These are phyloP conservation scores for Colletotrichum limetticola DNA, from an alignment of 2,329 filamentous ascomycete species.

Conservation along the genomic window DNA sequence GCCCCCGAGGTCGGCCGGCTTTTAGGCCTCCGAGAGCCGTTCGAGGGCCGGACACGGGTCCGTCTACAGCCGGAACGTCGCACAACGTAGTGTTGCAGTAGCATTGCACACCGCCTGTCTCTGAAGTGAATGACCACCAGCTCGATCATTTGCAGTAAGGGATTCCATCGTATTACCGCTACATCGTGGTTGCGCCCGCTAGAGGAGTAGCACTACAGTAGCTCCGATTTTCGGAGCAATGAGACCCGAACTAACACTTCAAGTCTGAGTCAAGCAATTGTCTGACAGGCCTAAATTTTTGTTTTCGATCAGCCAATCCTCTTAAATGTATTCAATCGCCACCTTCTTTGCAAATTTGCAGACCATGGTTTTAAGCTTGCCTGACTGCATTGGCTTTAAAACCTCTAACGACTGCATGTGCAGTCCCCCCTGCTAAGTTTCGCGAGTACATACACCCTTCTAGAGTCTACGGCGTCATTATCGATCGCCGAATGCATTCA, in stretches of 20 bases:
- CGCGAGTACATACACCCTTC: too few relatives aligned
- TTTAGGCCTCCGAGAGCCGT: conserved; percentile 1
- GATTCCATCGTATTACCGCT: not conserved
- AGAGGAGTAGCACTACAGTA: not conserved
- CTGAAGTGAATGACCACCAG: not conserved
- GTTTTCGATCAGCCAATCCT: not conserved
- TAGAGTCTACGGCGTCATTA: not conserved
- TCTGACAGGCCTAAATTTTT: not conserved
- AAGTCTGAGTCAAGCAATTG: not conserved
- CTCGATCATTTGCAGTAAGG: not conserved
- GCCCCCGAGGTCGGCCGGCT: conserved; percentile 25
- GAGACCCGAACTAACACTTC: not conserved
- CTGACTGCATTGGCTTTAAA: too few relatives aligned
- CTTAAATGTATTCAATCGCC: not conserved
- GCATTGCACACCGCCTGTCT: too few relatives aligned
- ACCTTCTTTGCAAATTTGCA: too few relatives aligned
- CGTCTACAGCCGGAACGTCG: conserved; percentile 2
- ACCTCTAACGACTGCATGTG: too few relatives aligned
- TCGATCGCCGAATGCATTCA: not conserved
- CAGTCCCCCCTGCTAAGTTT: too few relatives aligned
- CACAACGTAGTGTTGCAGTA: too few relatives aligned
- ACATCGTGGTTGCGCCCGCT: not conserved
- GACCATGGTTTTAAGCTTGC: too few relatives aligned
- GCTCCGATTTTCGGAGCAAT: not conserved
- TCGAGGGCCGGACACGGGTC: conserved; percentile 16